A percentile compares a stretch with the other conserved stretches of the same genome.
These are phyloP conservation scores for Paramecium tetraurelia DNA, from an alignment of 73 alveolate species.

Conservation along the genomic window DNA sequence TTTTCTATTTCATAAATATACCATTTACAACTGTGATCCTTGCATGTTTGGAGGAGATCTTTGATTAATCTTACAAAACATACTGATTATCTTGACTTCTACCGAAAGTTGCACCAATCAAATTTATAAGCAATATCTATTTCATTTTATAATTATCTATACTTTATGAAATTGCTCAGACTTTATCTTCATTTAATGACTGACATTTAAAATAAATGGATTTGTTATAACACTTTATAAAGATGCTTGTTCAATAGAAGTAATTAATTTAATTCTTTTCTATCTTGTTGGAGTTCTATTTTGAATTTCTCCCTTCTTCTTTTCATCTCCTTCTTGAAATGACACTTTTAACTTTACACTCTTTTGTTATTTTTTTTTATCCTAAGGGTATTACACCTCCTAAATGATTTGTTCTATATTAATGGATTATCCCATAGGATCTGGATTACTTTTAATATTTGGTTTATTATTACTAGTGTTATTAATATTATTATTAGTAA, in stretches of 20 bases:
- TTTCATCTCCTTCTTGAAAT: neutral
- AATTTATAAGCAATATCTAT: neutral
- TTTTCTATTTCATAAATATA: neutral
- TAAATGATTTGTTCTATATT: neutral
- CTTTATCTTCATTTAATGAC: neutral
- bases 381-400: neutral
- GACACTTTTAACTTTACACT: neutral
- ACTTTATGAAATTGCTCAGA: neutral
- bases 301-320: neutral
- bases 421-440: neutral
- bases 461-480: neutral
- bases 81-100: slow-evolving; percentile 27
- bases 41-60: slow-evolving; percentile 18
- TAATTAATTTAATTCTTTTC: neutral
- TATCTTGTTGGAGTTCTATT: neutral
- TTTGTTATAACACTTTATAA: neutral
- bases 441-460: neutral
- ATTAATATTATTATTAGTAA: neutral
- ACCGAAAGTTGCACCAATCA: slow-evolving; percentile 25
- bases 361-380: neutral
- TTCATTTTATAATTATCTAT: neutral
- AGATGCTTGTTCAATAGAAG: neutral
- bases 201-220: neutral
- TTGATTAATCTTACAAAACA: neutral
- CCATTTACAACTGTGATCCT: neutral